Percentiles rank a stretch among this genome's conserved stretches.
phyloP scores from a whole-genome alignment of 2,329 filamentous ascomycete genomes.

The Plenodomus lindquistii region DNA sequence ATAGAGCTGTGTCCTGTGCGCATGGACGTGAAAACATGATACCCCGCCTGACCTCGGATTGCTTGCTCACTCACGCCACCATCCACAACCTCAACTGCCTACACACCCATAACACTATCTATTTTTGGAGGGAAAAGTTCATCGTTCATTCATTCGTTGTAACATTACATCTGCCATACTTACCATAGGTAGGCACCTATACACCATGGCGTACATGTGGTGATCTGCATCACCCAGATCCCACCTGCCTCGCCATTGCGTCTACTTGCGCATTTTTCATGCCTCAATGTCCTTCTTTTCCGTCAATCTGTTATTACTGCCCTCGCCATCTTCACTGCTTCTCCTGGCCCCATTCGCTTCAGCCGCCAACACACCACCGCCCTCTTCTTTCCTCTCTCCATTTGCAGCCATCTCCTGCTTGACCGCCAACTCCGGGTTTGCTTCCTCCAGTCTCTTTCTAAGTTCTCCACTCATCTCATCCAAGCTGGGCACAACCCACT shows the following conservation, averaged over 20 bases:
- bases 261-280: too few relatives aligned
- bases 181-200: too few relatives aligned
- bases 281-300: slow-evolving; percentile 8
- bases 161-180: not conserved
- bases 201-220: too few relatives aligned
- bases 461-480: slow-evolving; percentile 31
- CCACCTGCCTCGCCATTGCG: too few relatives aligned
- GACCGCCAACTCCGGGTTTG: slow-evolving; percentile 22
- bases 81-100: too few relatives aligned
- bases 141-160: not conserved
- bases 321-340: slow-evolving; percentile 3
- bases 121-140: too few relatives aligned
- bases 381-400: not conserved
- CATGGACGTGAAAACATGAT: too few relatives aligned
- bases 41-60: too few relatives aligned
- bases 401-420: slow-evolving; percentile 8
- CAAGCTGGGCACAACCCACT: slow-evolving; percentile 49
- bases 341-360: slow-evolving; percentile 3
- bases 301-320: slow-evolving; percentile 7
- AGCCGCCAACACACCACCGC: slow-evolving; percentile 1
- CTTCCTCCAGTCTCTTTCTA: slow-evolving; percentile 25
- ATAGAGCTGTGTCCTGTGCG: too few relatives aligned
- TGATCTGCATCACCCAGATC: not conserved
- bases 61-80: too few relatives aligned
- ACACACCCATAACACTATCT: too few relatives aligned